Base-by-base conservation (phyloP, 2,329 filamentous ascomycete species). In the Colletotrichum shisoi region DNA sequence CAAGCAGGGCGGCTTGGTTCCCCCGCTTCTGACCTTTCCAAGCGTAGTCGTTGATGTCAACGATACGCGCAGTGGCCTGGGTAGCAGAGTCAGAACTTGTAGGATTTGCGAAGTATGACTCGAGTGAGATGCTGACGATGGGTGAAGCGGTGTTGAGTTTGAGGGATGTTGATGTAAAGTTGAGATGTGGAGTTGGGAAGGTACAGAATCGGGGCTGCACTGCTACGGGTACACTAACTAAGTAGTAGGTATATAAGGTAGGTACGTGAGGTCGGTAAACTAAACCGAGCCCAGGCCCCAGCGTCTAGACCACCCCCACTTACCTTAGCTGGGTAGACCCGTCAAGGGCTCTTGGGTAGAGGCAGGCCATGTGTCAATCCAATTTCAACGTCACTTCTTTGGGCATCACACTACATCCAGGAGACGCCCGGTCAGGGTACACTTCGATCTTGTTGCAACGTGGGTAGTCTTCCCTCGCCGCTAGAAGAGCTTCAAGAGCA, bases 91-190 rank as follows among this genome's bases (percentile, higher is more conserved):
- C 4, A 21, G 13, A 15, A 3, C 19, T 42, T 12, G 9, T 27
- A n/a, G 21, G 7, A 6, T n/a, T 17, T 19, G 13, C n/a, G 44
- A n/a, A 21, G 56, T 5, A 15, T 48, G 56, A 17, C 15, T 21
- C 24, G 42, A 37, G 13, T 21, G 13, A 39, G 42, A 17, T 37
- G 37, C n/a, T 21, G 31, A 39, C 17, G 56, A 48, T 48, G 31
- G 13, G 39, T 15, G 31, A 46, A 37, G 56, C 31, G 31, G 11
- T 42, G 34, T 39, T 59, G 34, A 56, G 57, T 51, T 39, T 59
- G 57, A 17, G 21, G 31, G 57, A 42, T 51, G 45, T 59, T 59
- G 21, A 51, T 59, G 57, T 59, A 34, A 42, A 59, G 57, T 59
- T 59, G 46, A 51, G 57, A 42, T 27, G 57, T 51, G 57, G 45